Base-by-base conservation (phyloP, 352 stramenopile species). In the Blastocystis sp. region DNA sequence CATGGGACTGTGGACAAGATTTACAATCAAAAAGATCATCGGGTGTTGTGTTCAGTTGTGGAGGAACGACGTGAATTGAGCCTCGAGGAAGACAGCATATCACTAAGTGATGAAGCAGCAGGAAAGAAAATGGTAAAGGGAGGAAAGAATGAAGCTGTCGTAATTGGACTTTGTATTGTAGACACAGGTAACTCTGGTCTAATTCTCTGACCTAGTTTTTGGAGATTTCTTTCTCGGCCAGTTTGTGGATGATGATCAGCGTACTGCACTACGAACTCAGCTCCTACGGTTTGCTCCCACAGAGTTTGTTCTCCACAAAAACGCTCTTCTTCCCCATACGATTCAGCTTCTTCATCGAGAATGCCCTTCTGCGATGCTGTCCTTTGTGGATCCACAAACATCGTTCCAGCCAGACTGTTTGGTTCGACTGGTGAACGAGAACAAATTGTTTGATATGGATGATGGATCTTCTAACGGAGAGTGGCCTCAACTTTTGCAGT, bases 231-330 rank as follows among this genome's bases (percentile, higher is more conserved):
- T 96, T 50, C 68, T 99, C 2, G 95, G 96, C 4, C 95, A 99
- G 90, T 99, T 99, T 93, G 94, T 96, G 13, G 97, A 99, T 92
- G 96, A 98, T 79, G 92, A 95, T 41, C 94, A 98, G 76, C 94
- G 96, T 64, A 96, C 96, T 66, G 93, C 96, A 0, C 93, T 99
- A 73, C 95, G 98, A 82, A 99, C 97, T 26, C 91, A 99, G 8
- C 93, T 99, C 43, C 93, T 94, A 45, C 94, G 96, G 76, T 95
- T 95, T 78, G 90, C 93, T 76, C 93, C 93, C 37, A 94, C 95
- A 5, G 94, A 97, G 90, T 93, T 96, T 45, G 92, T 96, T 37
- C 59, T 69, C 45, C 95, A 91, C 13, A 93, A 95, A 76, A 92
- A 93, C 26, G 92, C 92, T 7, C 75, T 96, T 4, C 93, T 91